Conservation (phyloP, 1,284 basidiomycete species). For the Irpex lacteus region DNA sequence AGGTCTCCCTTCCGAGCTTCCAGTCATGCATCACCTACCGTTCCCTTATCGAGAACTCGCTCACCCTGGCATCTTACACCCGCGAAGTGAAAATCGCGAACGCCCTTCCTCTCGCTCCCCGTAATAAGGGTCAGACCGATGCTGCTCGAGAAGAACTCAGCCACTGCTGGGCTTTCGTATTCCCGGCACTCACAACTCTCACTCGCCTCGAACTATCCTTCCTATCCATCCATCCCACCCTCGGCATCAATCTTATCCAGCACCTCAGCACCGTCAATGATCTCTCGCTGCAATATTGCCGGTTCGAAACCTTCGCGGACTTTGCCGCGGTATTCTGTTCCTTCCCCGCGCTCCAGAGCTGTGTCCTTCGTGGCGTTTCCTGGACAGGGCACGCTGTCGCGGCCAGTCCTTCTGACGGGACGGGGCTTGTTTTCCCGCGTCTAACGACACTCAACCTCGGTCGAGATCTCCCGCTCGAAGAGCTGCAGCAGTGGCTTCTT, state of each 20-base stretch:
- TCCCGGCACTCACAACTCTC: conserved; percentile 19
- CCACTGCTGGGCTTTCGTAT: conserved; percentile 10
- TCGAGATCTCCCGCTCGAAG: conserved; percentile 20
- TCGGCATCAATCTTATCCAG: conserved; percentile 7
- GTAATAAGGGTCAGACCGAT: neutral
- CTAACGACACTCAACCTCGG: conserved; percentile 16
- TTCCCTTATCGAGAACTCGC: conserved; percentile 20
- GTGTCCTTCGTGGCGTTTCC: conserved; percentile 24
- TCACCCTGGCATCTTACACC: conserved; percentile 23
- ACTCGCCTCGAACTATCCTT: conserved; percentile 21
- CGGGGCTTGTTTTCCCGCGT: neutral
- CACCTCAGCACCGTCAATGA: conserved; percentile 19
- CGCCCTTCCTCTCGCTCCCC: neutral
- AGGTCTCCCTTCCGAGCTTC: conserved; percentile 21
- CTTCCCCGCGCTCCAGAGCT: conserved; percentile 23
- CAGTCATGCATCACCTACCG: conserved; percentile 17
- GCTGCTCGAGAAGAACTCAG: neutral
- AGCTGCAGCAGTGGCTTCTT: conserved; percentile 24
- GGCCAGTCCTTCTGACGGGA: conserved; percentile 12
- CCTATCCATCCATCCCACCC: conserved; percentile 7
- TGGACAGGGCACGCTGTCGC: conserved; percentile 17
- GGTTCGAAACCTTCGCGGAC: conserved; percentile 25
- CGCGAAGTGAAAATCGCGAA: conserved; percentile 18
- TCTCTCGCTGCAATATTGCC: conserved; percentile 26
- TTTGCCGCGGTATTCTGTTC: conserved; percentile 24